These are phyloP conservation scores for Picochlorum sp. DNA, from an alignment of 139 green algal species.

Conservation along the genomic window DNA sequence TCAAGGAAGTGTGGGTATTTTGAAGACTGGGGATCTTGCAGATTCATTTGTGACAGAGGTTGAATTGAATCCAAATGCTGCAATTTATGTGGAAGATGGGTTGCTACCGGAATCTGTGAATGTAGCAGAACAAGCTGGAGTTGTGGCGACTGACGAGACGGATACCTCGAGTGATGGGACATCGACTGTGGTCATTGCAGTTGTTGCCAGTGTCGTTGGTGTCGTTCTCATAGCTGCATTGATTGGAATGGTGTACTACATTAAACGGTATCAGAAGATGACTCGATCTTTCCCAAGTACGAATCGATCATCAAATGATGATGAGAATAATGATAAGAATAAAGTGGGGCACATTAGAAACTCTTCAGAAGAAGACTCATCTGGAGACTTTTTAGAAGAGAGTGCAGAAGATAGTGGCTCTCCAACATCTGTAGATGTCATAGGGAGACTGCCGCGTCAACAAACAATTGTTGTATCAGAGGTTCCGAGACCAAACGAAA, in stretches of 20 bases:
- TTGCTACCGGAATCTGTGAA: not conserved
- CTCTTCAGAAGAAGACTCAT: no score
- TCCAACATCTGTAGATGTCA: no score
- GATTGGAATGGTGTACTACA: not conserved
- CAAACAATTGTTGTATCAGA: not conserved
- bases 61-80: slow-evolving; percentile 22
- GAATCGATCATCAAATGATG: not conserved
- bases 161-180: not conserved
- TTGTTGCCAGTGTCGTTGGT: slow-evolving; percentile 1
- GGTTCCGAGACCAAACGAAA: not conserved
- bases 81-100: slow-evolving; percentile 20
- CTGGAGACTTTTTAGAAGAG: no score
- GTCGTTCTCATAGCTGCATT: not conserved
- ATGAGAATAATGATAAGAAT: not conserved
- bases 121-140: no score
- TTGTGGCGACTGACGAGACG: no score
- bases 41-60: not conserved
- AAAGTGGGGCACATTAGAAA: not conserved
- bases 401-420: no score
- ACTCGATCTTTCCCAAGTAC: not conserved
- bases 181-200: not conserved
- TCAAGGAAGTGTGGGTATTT: slow-evolving; percentile 2
- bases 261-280: not conserved
- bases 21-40: slow-evolving; percentile 15
- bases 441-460: no score